phyloP scores from a whole-genome alignment of 228 moss, liverwort and hornwort genomes.

The Sphagnum fallax region DNA sequence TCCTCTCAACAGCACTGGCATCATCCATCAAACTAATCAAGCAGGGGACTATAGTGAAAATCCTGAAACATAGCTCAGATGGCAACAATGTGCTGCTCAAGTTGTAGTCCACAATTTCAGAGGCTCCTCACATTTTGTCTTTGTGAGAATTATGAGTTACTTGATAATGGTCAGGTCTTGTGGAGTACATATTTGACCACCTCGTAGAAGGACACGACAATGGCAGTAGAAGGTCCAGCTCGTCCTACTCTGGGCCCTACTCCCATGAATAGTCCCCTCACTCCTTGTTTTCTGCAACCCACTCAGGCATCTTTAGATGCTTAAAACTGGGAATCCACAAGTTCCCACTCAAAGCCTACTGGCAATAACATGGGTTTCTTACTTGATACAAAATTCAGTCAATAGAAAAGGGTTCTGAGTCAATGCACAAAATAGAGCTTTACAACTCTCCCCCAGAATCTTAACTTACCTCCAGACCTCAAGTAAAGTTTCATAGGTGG shows the following conservation, averaged over 20 bases:
- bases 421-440: neutral
- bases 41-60: too few relatives aligned
- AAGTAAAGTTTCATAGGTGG: constrained; percentile 24
- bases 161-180: constrained; percentile 29
- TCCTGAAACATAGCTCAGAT: too few relatives aligned
- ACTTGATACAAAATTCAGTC: neutral
- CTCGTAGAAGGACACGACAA: constrained; percentile 94
- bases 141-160: too few relatives aligned
- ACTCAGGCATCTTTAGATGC: too few relatives aligned
- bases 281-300: constrained; percentile 59
- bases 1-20: too few relatives aligned
- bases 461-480: constrained; percentile 42
- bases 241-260: constrained; percentile 85
- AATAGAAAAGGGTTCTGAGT: neutral
- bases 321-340: too few relatives aligned
- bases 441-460: neutral
- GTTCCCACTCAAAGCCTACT: too few relatives aligned
- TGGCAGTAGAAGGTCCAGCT: constrained; percentile 83
- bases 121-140: too few relatives aligned
- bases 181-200: constrained; percentile 84
- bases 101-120: too few relatives aligned
- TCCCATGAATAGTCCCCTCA: constrained; percentile 80
- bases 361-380: too few relatives aligned
- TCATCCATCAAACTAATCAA: too few relatives aligned
- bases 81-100: too few relatives aligned